Base-by-base conservation (phyloP, 164 flowering plant species). In the Hamamelis virginiana region DNA sequence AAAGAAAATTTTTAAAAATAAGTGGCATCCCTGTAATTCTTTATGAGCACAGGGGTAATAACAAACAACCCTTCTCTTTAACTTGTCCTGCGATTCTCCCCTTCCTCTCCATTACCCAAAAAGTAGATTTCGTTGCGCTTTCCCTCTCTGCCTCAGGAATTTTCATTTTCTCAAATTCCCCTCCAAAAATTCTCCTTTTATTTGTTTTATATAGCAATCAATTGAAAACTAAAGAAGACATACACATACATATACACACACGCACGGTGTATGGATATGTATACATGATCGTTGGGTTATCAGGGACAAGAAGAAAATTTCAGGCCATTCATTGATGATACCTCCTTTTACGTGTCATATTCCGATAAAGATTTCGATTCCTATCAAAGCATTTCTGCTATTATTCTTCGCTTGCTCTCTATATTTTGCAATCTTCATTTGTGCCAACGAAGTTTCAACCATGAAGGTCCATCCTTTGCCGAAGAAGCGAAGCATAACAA, bases 381-480 rank as follows among this genome's bases (percentile, higher is more conserved):
- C 70, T 8, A 38, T 16, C 64, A 58, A n/a, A 33, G 74, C 74
- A 72, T 67, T 76, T 72, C 69, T 69, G 22, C 33, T 61, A 46
- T 59, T 67, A 51, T 46, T 67, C 23, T n/a, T 63, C 3, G 3
- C 23, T 23, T 65, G 16, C 13, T 45, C 4, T 41, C 16, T 64
- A 27, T 21, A 1, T 26, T 4, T 69, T 33, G 38, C 64, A 38
- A 33, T 33, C 68, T 60, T 33, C 16, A 11, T 11, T 15, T 56
- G 62, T 23, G 18, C 43, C 13, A 38, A 16, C 48, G 47, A 47
- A 26, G 21, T 28, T 26, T 16, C 16, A 59, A 43, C 72, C 69
- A 82, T 82, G 85, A 82, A 74, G 81, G 84, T 83, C 19, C 89
- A 82, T 21, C 90, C 94, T 0, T 23, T 77, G 25, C 84, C 87